Base-by-base conservation (phyloP, 2,329 filamentous ascomycete genomes). In the Lojkania enalia region DNA sequence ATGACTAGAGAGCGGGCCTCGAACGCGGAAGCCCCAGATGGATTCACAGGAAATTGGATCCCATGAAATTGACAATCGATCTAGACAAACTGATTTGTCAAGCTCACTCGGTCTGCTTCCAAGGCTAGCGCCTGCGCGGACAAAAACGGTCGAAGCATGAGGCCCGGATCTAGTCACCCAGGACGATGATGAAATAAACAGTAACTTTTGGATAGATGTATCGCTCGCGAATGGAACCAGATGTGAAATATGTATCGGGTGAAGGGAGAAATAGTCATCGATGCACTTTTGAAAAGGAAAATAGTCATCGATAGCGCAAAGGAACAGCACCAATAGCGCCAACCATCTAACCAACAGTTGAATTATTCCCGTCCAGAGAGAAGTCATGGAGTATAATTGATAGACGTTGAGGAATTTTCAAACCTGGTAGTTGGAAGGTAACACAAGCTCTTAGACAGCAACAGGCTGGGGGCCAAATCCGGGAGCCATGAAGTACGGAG, bases 391-490 rank as follows among this genome's bases (percentile, higher is more conserved):
- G n/a, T n/a, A n/a, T n/a, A n/a, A n/a, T n/a, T n/a, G n/a, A n/a
- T n/a, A n/a, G n/a, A n/a, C n/a, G n/a, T n/a, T n/a, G n/a, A n/a
- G n/a, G n/a, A n/a, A n/a, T n/a, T n/a, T n/a, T n/a, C n/a, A n/a
- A n/a, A n/a, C n/a, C n/a, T n/a, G n/a, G n/a, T n/a, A n/a, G n/a
- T n/a, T n/a, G n/a, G n/a, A n/a, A n/a, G n/a, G n/a, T n/a, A 27
- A n/a, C 23, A 27, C 23, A 9, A n/a, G 25, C 31, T 20, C 39
- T 36, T 60, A 64, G 21, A 60, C 68, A 32, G 67, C 60, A 33
- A 71, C 67, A 49, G 68, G 58, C 57, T 71, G 68, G 39, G 68
- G 63, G 39, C 66, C 68, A 41, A 66, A 70, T 19, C 66, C 64
- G 35, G 63, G 57, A 19, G 66, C 59, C 68, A 70, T 69, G 50